Percentiles rank a stretch among this genome's conserved stretches.
Evolutionary conservation across 176 grass and related monocot genomes (phyloP).

Genomic region (Puccinellia tenuiflora): DNA sequence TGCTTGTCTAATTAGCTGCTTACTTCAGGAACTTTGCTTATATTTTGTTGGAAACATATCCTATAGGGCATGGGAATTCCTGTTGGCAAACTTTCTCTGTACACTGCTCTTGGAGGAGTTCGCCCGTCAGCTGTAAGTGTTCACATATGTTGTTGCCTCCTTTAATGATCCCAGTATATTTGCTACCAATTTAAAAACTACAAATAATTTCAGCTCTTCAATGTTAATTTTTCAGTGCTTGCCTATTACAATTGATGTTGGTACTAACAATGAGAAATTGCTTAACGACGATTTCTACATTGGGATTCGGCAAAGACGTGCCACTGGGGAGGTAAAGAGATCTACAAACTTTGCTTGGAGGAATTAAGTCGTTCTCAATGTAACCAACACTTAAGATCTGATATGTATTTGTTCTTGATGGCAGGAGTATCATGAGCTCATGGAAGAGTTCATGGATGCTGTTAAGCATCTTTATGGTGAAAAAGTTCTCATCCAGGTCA

Average conservation of each 20-base stretch:
- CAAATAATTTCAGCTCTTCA: neutral
- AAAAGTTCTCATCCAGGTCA: constrained; percentile 95
- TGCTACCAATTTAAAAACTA: constrained; percentile 3
- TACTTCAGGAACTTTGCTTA: constrained; percentile 7
- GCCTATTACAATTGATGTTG: constrained; percentile 97
- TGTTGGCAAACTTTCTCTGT: constrained; percentile 96
- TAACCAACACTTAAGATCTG: constrained; percentile 16
- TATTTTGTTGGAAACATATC: constrained; percentile 36
- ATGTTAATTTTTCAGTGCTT: constrained; percentile 65
- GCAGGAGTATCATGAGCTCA: constrained; percentile 88
- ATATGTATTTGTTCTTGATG: constrained; percentile 14
- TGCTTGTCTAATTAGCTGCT: constrained; percentile 27
- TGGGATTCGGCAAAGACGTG: constrained; percentile 81
- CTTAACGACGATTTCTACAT: constrained; percentile 96
- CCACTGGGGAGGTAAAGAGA: constrained; percentile 69
- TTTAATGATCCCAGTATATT: neutral
- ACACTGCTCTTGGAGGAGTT: constrained; percentile 94
- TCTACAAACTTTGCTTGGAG: neutral
- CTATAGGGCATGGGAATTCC: constrained; percentile 99
- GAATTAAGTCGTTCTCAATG: neutral
- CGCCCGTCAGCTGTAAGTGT: constrained; percentile 82
- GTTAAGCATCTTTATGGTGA: constrained; percentile 92
- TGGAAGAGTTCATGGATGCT: constrained; percentile 91
- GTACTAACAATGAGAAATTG: constrained; percentile 81
- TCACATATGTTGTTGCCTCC: neutral